These are phyloP conservation scores for Hortaea werneckii DNA, from an alignment of 2,329 filamentous ascomycete species.

Conservation along the genomic window DNA sequence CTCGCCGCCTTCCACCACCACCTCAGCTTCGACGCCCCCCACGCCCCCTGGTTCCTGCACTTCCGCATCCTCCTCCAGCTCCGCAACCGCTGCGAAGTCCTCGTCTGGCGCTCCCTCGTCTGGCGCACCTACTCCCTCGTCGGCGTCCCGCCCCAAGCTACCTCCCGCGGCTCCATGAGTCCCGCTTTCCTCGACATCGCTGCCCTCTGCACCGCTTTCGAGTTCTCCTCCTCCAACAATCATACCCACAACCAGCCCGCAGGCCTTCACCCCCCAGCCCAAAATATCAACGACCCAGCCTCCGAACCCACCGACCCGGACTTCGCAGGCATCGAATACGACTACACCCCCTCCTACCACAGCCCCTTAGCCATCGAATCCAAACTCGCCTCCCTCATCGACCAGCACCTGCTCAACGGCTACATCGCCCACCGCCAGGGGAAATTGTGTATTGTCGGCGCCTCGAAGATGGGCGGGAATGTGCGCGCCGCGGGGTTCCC, in stretches of 20 bases:
- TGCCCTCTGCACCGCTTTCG: constrained; percentile 38
- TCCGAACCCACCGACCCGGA: constrained; percentile 34
- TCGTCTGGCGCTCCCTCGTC: constrained; percentile 75
- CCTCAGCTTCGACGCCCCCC: constrained; percentile 42
- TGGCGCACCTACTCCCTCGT: constrained; percentile 68
- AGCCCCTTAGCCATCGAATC: constrained; percentile 49
- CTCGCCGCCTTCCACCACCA: constrained; percentile 63
- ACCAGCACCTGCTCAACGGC: constrained; percentile 71
- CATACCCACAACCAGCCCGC: constrained; percentile 12
- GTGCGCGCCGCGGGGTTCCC: constrained; percentile 67
- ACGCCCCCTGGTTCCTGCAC: constrained; percentile 63
- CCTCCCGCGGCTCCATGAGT: constrained; percentile 11
- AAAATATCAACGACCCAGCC: not conserved
- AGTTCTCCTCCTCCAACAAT: constrained; percentile 50
- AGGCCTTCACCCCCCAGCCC: not conserved
- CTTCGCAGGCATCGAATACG: constrained; percentile 28
- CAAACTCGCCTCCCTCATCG: constrained; percentile 63
- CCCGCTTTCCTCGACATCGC: constrained; percentile 55
- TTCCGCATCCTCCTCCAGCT: constrained; percentile 68
- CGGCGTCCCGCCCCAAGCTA: constrained; percentile 44
- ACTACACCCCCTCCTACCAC: constrained; percentile 15
- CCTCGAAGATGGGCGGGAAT: constrained; percentile 44
- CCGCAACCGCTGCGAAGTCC: constrained; percentile 64
- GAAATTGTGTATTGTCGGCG: constrained; percentile 73
- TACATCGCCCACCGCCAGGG: constrained; percentile 70